phyloP scores from a whole-genome alignment of 331 rosid genomes.

The Prunus yedoensis region DNA sequence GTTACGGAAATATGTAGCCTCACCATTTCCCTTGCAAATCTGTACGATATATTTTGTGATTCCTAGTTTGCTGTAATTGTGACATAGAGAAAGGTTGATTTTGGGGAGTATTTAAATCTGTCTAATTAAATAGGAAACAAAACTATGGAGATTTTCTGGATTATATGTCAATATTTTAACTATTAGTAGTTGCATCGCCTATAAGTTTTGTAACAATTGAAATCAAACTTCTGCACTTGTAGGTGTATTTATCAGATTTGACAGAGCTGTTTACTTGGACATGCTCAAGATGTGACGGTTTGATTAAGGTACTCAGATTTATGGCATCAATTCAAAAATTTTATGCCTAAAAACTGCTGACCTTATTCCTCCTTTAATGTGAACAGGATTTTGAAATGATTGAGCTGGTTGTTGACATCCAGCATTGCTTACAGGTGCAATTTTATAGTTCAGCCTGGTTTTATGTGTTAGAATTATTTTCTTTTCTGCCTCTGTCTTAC shows the following conservation, averaged over 20 bases:
- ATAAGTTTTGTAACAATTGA: background rate
- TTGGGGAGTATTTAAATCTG: slow-evolving; percentile 10
- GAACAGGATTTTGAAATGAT: slow-evolving; percentile 89
- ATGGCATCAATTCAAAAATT: slow-evolving; percentile 6
- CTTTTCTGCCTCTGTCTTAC: slow-evolving; percentile 13
- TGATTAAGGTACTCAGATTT: slow-evolving; percentile 67
- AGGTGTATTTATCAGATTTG: slow-evolving; percentile 90
- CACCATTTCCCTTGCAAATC: slow-evolving; percentile 4
- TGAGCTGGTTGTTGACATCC: slow-evolving; percentile 85
- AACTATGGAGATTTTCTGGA: background rate
- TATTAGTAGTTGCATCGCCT: background rate
- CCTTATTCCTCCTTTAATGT: slow-evolving; percentile 32
- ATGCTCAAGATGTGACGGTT: slow-evolving; percentile 69
- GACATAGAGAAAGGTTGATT: slow-evolving; percentile 6
- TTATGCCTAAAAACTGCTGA: slow-evolving; percentile 20
- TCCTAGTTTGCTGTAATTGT: slow-evolving; percentile 3
- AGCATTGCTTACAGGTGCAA: slow-evolving; percentile 92
- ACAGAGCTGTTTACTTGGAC: slow-evolving; percentile 89
- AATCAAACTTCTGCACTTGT: slow-evolving; percentile 33
- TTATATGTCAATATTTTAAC: background rate
- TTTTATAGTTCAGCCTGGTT: slow-evolving; percentile 15
- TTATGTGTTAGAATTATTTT: slow-evolving; percentile 7
- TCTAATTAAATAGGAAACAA: background rate
- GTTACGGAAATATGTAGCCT: background rate
- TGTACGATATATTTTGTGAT: background rate